A percentile compares a stretch with the other conserved stretches of the same genome.
Evolutionary conservation across 495 filamentous ascomycete species (phyloP).

Genomic region (Podospora conica): DNA sequence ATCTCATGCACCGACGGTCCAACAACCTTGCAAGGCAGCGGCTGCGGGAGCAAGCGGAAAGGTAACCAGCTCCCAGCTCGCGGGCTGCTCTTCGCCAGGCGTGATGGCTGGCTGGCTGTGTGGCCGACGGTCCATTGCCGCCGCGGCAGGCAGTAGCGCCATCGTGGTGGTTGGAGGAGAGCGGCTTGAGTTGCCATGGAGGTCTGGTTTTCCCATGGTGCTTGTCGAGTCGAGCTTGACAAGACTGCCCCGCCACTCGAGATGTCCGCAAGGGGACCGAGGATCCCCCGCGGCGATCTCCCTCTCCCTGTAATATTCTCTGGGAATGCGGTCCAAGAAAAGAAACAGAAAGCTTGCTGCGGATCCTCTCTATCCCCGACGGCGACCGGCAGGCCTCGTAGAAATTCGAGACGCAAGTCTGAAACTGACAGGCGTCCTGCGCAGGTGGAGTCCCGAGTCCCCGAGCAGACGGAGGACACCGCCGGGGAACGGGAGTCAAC

Average conservation of each 20-base stretch:
- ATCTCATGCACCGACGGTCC: conserved; percentile 11
- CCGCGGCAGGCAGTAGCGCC: conserved; percentile 2
- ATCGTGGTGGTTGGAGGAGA: too few relatives aligned
- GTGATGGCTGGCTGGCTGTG: not conserved
- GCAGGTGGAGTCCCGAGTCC: not conserved
- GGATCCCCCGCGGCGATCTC: conserved; percentile 1
- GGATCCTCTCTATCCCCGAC: not conserved
- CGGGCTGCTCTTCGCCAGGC: not conserved
- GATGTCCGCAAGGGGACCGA: not conserved
- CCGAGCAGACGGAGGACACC: not conserved
- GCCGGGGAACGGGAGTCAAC: not conserved
- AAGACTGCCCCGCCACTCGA: not conserved
- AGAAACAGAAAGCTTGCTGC: not conserved
- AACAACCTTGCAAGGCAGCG: conserved; percentile 1
- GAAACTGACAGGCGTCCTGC: conserved; percentile 9
- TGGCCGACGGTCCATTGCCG: conserved; percentile 3
- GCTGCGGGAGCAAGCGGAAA: conserved; percentile 3
- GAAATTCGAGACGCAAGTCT: conserved; percentile 10
- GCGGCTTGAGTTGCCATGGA: too few relatives aligned
- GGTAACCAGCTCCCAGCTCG: not conserved
- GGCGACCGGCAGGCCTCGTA: not conserved
- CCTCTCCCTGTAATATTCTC: not conserved
- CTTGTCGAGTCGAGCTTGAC: not conserved
- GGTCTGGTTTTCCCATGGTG: not conserved
- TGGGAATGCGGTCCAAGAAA: too few relatives aligned